Conservation (phyloP, 495 filamentous ascomycete species). For the Hypoxylon trugodes region DNA sequence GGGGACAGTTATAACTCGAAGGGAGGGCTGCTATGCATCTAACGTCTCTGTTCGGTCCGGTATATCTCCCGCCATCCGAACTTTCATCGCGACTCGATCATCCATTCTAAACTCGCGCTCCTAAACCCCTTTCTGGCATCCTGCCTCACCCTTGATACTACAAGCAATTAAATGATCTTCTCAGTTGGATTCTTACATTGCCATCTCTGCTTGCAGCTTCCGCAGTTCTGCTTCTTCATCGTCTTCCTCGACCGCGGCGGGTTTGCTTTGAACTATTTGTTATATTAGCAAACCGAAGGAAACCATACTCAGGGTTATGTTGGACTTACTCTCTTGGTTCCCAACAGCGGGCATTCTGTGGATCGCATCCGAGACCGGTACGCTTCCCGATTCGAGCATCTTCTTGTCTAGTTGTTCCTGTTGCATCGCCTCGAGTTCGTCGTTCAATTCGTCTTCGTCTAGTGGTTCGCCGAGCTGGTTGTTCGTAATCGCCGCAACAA, state of each 20-base stretch:
- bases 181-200: slow-evolving; percentile 68
- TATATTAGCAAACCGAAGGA: slow-evolving; percentile 38
- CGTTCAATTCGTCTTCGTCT: slow-evolving; percentile 88
- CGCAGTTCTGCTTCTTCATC: slow-evolving; percentile 96
- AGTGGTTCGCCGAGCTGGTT: slow-evolving; percentile 72
- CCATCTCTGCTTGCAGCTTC: slow-evolving; percentile 97
- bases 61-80: slow-evolving; percentile 22
- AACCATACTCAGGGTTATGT: neutral
- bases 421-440: slow-evolving; percentile 77
- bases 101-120: slow-evolving; percentile 8
- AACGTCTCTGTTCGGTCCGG: slow-evolving; percentile 7
- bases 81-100: neutral
- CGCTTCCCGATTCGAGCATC: slow-evolving; percentile 89
- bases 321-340: slow-evolving; percentile 75
- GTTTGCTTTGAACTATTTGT: slow-evolving; percentile 65
- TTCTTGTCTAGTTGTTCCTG: slow-evolving; percentile 90
- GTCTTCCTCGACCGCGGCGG: slow-evolving; percentile 72
- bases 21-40: slow-evolving; percentile 29
- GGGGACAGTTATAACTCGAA: slow-evolving; percentile 22
- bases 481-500: slow-evolving; percentile 81
- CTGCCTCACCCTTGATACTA: neutral
- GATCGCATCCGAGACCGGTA: slow-evolving; percentile 71
- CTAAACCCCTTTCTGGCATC: neutral
- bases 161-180: neutral
- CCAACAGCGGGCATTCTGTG: slow-evolving; percentile 75